phyloP scores from a whole-genome alignment of 768 basidiomycete genomes.

The Hygrophorus pudorinus region DNA sequence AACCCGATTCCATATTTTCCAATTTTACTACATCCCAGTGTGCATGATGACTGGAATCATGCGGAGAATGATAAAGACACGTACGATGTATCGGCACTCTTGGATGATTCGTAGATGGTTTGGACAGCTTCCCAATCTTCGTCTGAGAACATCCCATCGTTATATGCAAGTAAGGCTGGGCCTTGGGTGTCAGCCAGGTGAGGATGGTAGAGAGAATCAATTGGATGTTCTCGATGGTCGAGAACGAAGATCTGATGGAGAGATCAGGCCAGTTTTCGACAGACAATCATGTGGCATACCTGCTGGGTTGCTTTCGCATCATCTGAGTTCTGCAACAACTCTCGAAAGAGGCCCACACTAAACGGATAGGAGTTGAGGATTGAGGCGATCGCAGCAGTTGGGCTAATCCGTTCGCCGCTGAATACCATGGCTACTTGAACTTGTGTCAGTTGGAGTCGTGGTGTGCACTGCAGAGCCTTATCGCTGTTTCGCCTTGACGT shows the following conservation, averaged over 20 bases:
- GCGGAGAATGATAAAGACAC: constrained; percentile 7
- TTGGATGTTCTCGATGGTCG: constrained; percentile 24
- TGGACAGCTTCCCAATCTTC: constrained; percentile 35
- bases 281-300: constrained; percentile 16
- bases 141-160: constrained; percentile 30
- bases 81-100: constrained; percentile 33
- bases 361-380: constrained; percentile 33
- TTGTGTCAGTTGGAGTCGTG: no score
- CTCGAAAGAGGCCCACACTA: constrained; percentile 33
- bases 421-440: background rate
- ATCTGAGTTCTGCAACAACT: constrained; percentile 39
- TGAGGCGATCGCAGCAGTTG: background rate
- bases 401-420: background rate
- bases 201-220: constrained; percentile 15
- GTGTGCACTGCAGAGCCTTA: no score
- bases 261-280: background rate
- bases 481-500: no score
- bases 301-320: constrained; percentile 36
- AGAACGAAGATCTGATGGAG: constrained; percentile 29
- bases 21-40: constrained; percentile 28
- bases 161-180: constrained; percentile 37
- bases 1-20: constrained; percentile 47
- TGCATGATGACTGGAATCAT: background rate
- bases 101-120: constrained; percentile 35
- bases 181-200: constrained; percentile 25